phyloP scores from a whole-genome alignment of 2,329 filamentous ascomycete genomes.

The Coniochaeta hoffmannii region DNA sequence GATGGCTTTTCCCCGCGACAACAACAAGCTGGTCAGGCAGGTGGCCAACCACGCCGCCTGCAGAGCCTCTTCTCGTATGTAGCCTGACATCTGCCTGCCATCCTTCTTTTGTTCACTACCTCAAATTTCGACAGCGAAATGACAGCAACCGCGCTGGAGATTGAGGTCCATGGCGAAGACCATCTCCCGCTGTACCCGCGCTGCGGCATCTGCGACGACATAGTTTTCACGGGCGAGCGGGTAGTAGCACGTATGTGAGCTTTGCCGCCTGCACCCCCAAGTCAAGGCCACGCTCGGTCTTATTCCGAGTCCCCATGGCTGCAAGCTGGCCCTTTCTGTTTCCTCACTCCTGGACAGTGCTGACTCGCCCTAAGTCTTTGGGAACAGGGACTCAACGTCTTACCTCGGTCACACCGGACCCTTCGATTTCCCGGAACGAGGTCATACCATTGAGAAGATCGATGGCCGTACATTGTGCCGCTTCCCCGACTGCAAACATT shows the following conservation, averaged over 20 bases:
- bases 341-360: neutral
- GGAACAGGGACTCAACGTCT: neutral
- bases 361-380: neutral
- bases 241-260: neutral
- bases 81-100: too few relatives aligned
- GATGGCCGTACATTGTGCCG: neutral
- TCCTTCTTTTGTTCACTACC: too few relatives aligned
- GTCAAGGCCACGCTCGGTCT: too few relatives aligned
- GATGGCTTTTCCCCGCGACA: too few relatives aligned
- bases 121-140: neutral
- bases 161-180: neutral
- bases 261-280: too few relatives aligned
- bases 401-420: neutral
- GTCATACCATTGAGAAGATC: neutral
- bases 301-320: too few relatives aligned
- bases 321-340: neutral
- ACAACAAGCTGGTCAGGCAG: too few relatives aligned
- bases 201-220: neutral
- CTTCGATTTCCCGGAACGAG: neutral
- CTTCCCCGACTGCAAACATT: neutral
- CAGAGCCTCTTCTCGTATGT: too few relatives aligned
- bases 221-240: neutral
- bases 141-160: neutral
- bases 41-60: too few relatives aligned
- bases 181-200: neutral